Conservation (phyloP, 495 filamentous ascomycete genomes). For the Talaromyces adpressus region DNA sequence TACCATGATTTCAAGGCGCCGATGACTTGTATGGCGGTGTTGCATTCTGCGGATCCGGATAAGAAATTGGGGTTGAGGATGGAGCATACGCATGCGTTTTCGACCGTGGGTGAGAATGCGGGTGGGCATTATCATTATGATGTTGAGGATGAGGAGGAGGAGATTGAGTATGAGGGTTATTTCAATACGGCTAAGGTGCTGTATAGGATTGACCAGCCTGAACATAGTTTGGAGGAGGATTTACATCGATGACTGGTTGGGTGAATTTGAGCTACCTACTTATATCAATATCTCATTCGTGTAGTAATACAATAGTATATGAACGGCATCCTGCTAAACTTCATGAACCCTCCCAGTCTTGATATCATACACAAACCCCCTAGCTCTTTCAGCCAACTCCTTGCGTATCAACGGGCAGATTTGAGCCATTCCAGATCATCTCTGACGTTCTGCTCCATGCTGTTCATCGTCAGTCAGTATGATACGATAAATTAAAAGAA, state of each 20-base stretch:
- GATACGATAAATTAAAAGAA: too few relatives aligned
- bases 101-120: not conserved
- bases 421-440: conserved; percentile 1
- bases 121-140: not conserved
- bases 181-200: not conserved
- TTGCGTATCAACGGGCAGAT: not conserved
- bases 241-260: not conserved
- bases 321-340: not conserved
- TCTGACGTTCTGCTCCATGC: not conserved
- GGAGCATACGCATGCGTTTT: not conserved
- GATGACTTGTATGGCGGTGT: not conserved
- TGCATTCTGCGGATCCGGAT: not conserved
- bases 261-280: not conserved
- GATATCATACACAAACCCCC: not conserved
- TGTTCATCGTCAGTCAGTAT: not conserved
- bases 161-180: not conserved
- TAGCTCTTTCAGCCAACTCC: not conserved
- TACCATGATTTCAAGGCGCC: not conserved
- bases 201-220: not conserved
- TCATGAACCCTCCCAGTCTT: not conserved
- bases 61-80: not conserved
- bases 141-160: not conserved
- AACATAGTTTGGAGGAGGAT: not conserved
- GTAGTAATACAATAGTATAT: not conserved
- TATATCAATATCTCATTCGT: not conserved